phyloP scores from a whole-genome alignment of 768 basidiomycete species.

The Hypsizygus marmoreus region DNA sequence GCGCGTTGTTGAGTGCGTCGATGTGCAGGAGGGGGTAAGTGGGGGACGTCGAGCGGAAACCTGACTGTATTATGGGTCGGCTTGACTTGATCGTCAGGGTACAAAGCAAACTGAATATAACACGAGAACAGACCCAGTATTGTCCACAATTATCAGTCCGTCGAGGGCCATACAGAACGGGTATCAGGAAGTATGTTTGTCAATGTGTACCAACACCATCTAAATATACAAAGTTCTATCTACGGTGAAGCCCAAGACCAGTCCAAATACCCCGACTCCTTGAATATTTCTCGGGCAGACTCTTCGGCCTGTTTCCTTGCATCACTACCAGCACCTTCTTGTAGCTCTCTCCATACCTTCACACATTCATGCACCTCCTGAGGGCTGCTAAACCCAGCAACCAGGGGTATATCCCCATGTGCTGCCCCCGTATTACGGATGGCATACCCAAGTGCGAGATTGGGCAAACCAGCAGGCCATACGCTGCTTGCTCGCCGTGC shows the following conservation, averaged over 20 bases:
- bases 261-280: slow-evolving; percentile 53
- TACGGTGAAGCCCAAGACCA: slow-evolving; percentile 75
- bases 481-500: slow-evolving; percentile 38
- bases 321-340: slow-evolving; percentile 33
- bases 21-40: slow-evolving; percentile 86
- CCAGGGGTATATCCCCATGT: slow-evolving; percentile 55
- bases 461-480: slow-evolving; percentile 52
- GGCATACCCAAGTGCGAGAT: slow-evolving; percentile 75
- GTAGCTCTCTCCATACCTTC: slow-evolving; percentile 64
- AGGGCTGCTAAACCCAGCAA: slow-evolving; percentile 70
- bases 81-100: slow-evolving; percentile 35
- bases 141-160: slow-evolving; percentile 79
- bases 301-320: slow-evolving; percentile 47
- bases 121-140: slow-evolving; percentile 56
- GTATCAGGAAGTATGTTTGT: slow-evolving; percentile 13
- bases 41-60: slow-evolving; percentile 75
- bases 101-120: slow-evolving; percentile 10
- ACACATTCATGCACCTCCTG: slow-evolving; percentile 77
- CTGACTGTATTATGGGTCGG: slow-evolving; percentile 86
- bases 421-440: slow-evolving; percentile 47
- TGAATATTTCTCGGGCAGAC: slow-evolving; percentile 44
- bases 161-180: slow-evolving; percentile 65
- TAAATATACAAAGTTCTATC: slow-evolving; percentile 7
- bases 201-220: slow-evolving; percentile 3
- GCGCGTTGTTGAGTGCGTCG: slow-evolving; percentile 78